These are phyloP conservation scores for Gossypium anomalum DNA, from an alignment of 345 rosid genomes.

Conservation along the genomic window DNA sequence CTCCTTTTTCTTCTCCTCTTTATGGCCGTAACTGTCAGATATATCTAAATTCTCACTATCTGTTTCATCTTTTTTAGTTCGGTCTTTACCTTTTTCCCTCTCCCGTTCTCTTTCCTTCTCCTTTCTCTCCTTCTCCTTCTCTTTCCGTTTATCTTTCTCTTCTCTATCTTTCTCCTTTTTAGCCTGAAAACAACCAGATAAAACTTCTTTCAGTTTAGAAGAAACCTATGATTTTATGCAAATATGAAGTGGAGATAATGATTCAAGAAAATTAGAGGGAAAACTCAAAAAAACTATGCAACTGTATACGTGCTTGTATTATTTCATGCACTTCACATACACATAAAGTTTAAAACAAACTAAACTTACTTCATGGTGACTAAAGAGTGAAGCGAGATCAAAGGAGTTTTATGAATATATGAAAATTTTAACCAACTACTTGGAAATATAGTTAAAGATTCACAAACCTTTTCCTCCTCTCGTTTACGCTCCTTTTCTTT, in stretches of 20 bases:
- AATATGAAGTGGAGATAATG: neutral
- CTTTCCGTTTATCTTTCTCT: slow-evolving; percentile 44
- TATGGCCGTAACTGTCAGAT: slow-evolving; percentile 53
- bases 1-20: slow-evolving; percentile 76
- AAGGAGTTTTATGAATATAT: neutral
- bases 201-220: neutral
- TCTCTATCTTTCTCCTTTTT: slow-evolving; percentile 70
- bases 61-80: slow-evolving; percentile 65
- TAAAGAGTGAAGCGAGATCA: neutral
- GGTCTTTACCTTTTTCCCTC: slow-evolving; percentile 74
- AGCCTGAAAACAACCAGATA: slow-evolving; percentile 36
- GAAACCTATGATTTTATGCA: neutral
- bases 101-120: slow-evolving; percentile 81
- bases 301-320: neutral
- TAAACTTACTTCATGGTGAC: neutral
- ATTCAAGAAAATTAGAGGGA: neutral
- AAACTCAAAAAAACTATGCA: neutral
- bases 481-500: slow-evolving; percentile 92
- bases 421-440: slow-evolving; percentile 2
- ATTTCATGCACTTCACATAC: neutral
- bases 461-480: slow-evolving; percentile 87
- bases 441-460: neutral
- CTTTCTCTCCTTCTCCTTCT: slow-evolving; percentile 57
- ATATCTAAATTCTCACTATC: slow-evolving; percentile 73
- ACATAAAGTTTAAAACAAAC: neutral